phyloP scores from a whole-genome alignment of 2,329 filamentous ascomycete species.

The Aotearoamyces nothofagi region DNA sequence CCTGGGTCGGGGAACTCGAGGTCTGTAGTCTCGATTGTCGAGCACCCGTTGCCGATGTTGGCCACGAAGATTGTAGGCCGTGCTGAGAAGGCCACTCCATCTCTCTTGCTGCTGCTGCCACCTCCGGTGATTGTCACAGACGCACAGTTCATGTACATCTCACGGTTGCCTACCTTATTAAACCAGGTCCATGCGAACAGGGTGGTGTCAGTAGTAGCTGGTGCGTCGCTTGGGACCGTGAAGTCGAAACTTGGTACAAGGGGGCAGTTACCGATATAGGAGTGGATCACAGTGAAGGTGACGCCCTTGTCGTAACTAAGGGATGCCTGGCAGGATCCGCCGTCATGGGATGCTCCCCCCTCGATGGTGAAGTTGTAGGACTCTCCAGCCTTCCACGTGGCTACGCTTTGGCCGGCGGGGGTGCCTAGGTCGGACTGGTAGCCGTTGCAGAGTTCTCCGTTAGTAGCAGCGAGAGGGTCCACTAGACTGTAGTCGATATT shows the following conservation, averaged over 20 bases:
- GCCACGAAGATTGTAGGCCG: slow-evolving; percentile 43
- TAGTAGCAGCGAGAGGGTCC: neutral
- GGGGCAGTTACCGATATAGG: slow-evolving; percentile 44
- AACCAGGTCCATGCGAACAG: slow-evolving; percentile 36
- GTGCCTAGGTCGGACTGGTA: slow-evolving; percentile 1
- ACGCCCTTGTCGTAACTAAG: slow-evolving; percentile 42
- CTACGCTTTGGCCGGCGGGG: slow-evolving; percentile 28
- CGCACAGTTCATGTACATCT: slow-evolving; percentile 56
- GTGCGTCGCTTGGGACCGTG: slow-evolving; percentile 15
- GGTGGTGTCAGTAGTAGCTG: slow-evolving; percentile 9
- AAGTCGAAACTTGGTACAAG: slow-evolving; percentile 25
- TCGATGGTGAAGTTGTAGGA: slow-evolving; percentile 33
- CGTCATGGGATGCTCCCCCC: slow-evolving; percentile 33
- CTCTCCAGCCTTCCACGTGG: slow-evolving; percentile 32
- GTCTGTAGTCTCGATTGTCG: slow-evolving; percentile 29
- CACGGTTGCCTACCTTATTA: slow-evolving; percentile 42
- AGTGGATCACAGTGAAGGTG: slow-evolving; percentile 44
- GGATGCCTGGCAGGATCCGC: slow-evolving; percentile 44
- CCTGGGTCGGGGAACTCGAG: slow-evolving; percentile 40
- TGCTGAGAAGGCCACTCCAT: slow-evolving; percentile 21
- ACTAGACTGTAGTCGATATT: slow-evolving; percentile 1
- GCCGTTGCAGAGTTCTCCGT: slow-evolving; percentile 10
- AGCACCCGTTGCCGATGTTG: slow-evolving; percentile 37
- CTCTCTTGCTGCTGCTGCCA: slow-evolving; percentile 2
- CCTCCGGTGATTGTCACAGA: slow-evolving; percentile 30